phyloP scores from a whole-genome alignment of 257 asterid species.

The Linaria vulgaris region DNA sequence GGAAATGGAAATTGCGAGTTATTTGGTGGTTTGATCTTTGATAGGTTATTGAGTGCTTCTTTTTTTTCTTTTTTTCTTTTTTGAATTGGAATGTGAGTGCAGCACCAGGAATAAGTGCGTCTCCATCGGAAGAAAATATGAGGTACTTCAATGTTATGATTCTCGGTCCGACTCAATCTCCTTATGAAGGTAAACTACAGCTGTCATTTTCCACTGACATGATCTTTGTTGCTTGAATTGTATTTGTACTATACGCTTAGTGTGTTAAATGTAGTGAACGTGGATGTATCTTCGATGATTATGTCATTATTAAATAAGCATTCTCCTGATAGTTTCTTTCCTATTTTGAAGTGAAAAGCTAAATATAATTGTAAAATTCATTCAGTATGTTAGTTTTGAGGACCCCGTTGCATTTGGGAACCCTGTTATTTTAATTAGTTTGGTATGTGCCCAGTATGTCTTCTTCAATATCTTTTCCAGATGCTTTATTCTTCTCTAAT shows the following conservation, averaged over 20 bases:
- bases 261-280: too few relatives aligned
- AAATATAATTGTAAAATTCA: not conserved
- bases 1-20: not conserved
- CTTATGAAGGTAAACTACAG: conserved; percentile 76
- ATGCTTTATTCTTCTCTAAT: not conserved
- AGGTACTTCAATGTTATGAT: conserved; percentile 98
- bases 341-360: not conserved
- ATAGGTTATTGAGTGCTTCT: conserved; percentile 20
- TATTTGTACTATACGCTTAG: not conserved
- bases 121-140: conserved; percentile 98
- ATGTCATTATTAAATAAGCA: conserved; percentile 1
- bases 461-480: not conserved
- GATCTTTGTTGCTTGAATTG: not conserved
- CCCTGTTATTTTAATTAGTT: not conserved
- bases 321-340: not conserved
- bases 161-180: conserved; percentile 98
- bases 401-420: not conserved
- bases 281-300: conserved; percentile 11
- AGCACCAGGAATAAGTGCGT: conserved; percentile 99
- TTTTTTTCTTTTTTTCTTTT: too few relatives aligned
- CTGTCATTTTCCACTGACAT: conserved; percentile 1
- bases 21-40: conserved; percentile 1
- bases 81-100: conserved; percentile 38
- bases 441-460: not conserved
- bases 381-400: not conserved